Base-by-base conservation (phyloP, 2,329 filamentous ascomycete species). In the Talaromyces sp. region DNA sequence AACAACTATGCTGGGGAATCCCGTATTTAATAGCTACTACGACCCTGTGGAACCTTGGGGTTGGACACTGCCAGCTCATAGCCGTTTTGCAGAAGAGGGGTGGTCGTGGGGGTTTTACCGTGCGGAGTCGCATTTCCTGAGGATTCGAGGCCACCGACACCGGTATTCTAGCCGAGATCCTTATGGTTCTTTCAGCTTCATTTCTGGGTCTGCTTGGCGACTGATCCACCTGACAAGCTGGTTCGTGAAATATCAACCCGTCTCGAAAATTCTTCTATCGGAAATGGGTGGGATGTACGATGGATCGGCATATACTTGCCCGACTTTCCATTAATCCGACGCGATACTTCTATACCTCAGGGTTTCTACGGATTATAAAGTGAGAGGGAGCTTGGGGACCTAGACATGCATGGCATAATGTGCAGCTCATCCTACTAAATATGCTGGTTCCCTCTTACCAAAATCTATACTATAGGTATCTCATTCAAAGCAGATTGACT, bases 81-180 rank as follows among this genome's bases (percentile, higher is more conserved):
- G 19, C 56, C 49, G 52, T 37, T 61, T 56, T 47, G 17, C 45
- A 52, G 40, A 53, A 52, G 52, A 51, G 48, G 55, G 55, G 52
- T 19, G 37, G 22, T 22, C 29, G 51, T 33, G 51, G 53, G 41
- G 32, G 54, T 48, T 56, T 53, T 54, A 41, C 54, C 60, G 54
- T 22, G 47, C 40, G 27, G 30, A 16, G 29, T n/a, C n/a, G n/a
- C n/a, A n/a, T n/a, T n/a, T 35, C 30, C 24, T 20, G 32, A n/a
- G 45, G 48, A 29, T 33, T 33, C 41, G 37, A 54, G 46, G 56
- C 24, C 37, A 33, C 51, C 56, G 60, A 59, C 49, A 17, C 45
- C 54, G 52, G 53, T 44, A 27, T 20, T 20, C 51, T 57, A 22
- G 10, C 54, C 56, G 54, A 56, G 39, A 46, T 42, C 24, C 44